These are phyloP conservation scores for Starmerella powellii DNA, from an alignment of 805 yeast species.

Conservation along the genomic window DNA sequence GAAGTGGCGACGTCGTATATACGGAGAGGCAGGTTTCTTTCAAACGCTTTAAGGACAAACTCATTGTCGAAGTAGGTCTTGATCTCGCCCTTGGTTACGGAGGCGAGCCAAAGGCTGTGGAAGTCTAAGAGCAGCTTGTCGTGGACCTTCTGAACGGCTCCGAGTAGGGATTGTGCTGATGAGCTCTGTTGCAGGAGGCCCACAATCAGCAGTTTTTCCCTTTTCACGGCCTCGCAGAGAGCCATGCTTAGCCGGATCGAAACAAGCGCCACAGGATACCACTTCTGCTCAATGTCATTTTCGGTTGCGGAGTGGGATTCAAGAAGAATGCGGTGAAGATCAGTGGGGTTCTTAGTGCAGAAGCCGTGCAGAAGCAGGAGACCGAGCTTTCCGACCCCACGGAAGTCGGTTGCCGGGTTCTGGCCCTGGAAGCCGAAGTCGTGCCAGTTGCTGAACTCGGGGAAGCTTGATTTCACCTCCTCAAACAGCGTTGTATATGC, in stretches of 20 bases:
- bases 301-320: slow-evolving; percentile 24
- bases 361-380: slow-evolving; percentile 20
- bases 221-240: slow-evolving; percentile 10
- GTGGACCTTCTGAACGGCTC: slow-evolving; percentile 15
- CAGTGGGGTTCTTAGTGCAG: slow-evolving; percentile 17
- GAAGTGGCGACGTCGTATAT: background rate
- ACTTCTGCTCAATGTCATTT: slow-evolving; percentile 16
- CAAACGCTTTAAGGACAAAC: slow-evolving; percentile 16
- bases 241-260: slow-evolving; percentile 26
- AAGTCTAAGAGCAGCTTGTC: slow-evolving; percentile 18
- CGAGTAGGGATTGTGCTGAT: slow-evolving; percentile 1
- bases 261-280: slow-evolving; percentile 30
- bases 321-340: slow-evolving; percentile 11
- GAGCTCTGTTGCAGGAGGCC: slow-evolving; percentile 6
- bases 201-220: slow-evolving; percentile 11
- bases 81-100: slow-evolving; percentile 17
- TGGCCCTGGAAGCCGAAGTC: slow-evolving; percentile 32
- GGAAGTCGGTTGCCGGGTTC: slow-evolving; percentile 31
- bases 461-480: background rate
- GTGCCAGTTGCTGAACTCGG: slow-evolving; percentile 25
- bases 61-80: slow-evolving; percentile 26
- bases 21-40: slow-evolving; percentile 6
- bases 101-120: slow-evolving; percentile 24
- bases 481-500: slow-evolving; percentile 1
- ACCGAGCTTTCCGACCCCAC: slow-evolving; percentile 29